A percentile compares a stretch with the other conserved stretches of the same genome.
phyloP scores from a whole-genome alignment of 2,329 filamentous ascomycete genomes.

The Sporothrix variecibatus region DNA sequence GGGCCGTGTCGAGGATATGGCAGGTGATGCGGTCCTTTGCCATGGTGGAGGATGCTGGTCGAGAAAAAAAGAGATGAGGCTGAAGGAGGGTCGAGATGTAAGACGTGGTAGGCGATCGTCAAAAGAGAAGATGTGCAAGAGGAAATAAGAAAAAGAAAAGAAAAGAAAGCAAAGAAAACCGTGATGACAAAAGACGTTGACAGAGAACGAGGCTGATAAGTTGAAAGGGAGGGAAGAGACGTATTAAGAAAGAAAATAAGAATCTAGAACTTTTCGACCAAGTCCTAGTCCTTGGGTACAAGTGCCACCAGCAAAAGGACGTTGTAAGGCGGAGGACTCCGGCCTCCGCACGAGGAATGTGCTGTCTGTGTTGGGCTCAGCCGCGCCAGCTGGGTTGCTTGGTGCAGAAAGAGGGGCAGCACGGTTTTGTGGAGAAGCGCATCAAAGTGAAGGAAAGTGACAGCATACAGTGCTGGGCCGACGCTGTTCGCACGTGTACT shows the following conservation, averaged over 20 bases:
- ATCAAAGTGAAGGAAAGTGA: neutral
- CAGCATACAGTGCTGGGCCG: conserved; percentile 6
- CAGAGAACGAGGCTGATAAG: neutral
- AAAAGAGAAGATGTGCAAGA: neutral
- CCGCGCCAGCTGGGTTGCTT: neutral
- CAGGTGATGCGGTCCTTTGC: conserved; percentile 73
- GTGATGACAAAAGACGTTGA: too few relatives aligned
- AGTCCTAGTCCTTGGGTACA: neutral
- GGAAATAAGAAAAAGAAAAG: neutral
- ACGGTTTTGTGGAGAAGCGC: neutral
- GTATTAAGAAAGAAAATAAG: neutral
- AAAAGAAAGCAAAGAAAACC: too few relatives aligned
- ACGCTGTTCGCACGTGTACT: neutral
- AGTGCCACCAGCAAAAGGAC: neutral
- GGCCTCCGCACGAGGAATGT: conserved; percentile 8
- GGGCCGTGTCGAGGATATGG: conserved; percentile 82
- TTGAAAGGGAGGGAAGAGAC: neutral
- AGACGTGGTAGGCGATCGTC: neutral
- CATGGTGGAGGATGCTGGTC: neutral
- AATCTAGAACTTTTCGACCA: conserved; percentile 8
- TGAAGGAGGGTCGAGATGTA: neutral
- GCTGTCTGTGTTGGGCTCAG: conserved; percentile 5
- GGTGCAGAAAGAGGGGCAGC: conserved; percentile 1
- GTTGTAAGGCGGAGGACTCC: conserved; percentile 19
- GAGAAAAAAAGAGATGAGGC: neutral